Evolutionary conservation across 768 basidiomycete genomes (phyloP).

Genomic region (Rhizopogon vesiculosus): DNA sequence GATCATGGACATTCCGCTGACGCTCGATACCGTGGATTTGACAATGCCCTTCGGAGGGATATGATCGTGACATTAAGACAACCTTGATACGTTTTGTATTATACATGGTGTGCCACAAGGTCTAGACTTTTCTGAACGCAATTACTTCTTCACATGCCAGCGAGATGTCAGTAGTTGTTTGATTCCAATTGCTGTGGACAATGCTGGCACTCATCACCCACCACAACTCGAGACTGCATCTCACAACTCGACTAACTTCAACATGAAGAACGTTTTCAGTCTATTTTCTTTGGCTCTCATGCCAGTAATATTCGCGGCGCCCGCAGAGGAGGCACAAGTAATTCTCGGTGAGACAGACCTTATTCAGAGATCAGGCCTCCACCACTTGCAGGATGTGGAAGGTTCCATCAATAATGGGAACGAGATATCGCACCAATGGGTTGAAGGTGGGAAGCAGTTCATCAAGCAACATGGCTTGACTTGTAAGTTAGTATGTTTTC

Average conservation of each 20-base stretch:
- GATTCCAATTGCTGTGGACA: too few species aligned
- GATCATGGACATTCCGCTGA: conserved; percentile 50
- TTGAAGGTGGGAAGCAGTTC: conserved; percentile 57
- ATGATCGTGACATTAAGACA: not conserved
- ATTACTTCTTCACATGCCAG: too few species aligned
- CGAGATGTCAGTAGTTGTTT: too few species aligned
- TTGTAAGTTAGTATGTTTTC: conserved; percentile 43
- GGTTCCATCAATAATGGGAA: conserved; percentile 36
- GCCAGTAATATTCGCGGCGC: conserved; percentile 32
- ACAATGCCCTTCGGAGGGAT: not conserved
- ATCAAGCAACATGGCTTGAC: conserved; percentile 64
- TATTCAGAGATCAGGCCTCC: conserved; percentile 4
- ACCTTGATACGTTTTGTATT: not conserved
- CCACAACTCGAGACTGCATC: not conserved
- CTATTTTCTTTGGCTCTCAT: conserved; percentile 31
- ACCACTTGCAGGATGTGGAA: conserved; percentile 39
- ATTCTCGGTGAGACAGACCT: conserved; percentile 31
- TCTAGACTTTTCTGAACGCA: too few species aligned
- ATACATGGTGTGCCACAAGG: not conserved
- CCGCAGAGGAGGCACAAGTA: conserved; percentile 38
- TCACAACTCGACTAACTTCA: too few species aligned
- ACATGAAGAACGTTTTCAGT: conserved; percentile 34
- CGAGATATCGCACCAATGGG: conserved; percentile 56
- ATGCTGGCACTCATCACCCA: too few species aligned
- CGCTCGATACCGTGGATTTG: conserved; percentile 3